A percentile compares a stretch with the other conserved stretches of the same genome.
Conservation (phyloP, 1,284 basidiomycete genomes). For the Megacollybia platyphylla region DNA sequence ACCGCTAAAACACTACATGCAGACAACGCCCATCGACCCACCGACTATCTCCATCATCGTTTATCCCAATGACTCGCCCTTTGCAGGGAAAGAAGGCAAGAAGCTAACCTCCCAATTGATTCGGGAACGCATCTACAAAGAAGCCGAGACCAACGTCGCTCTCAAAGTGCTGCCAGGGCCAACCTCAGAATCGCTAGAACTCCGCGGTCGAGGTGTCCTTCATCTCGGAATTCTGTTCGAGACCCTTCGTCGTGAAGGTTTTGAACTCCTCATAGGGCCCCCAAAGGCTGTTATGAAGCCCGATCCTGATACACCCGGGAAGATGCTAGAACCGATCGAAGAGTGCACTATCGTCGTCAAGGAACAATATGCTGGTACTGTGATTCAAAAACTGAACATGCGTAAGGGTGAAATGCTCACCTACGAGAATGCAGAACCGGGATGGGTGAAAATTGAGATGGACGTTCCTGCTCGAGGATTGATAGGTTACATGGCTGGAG, state of each 20-base stretch:
- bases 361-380: conserved; percentile 28
- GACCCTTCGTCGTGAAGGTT: conserved; percentile 31
- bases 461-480: conserved; percentile 30
- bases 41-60: conserved; percentile 34
- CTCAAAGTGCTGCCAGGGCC: conserved; percentile 32
- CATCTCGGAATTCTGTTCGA: conserved; percentile 34
- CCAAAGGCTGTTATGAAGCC: conserved; percentile 34
- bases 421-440: conserved; percentile 23
- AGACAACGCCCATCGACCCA: conserved; percentile 35
- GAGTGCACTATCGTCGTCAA: conserved; percentile 26
- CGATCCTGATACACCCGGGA: conserved; percentile 19
- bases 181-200: conserved; percentile 31
- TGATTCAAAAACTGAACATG: conserved; percentile 34
- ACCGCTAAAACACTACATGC: background rate
- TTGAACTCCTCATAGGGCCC: conserved; percentile 27
- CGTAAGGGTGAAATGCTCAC: conserved; percentile 30
- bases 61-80: conserved; percentile 30
- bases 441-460: conserved; percentile 30
- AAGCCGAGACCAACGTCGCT: conserved; percentile 34
- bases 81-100: conserved; percentile 27
- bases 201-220: conserved; percentile 32
- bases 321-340: conserved; percentile 29
- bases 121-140: conserved; percentile 30
- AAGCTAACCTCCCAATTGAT: conserved; percentile 34
- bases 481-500: conserved; percentile 35